Percentiles rank a stretch among this genome's conserved stretches.
phyloP scores from a whole-genome alignment of 1,284 basidiomycete genomes.

The Cryptococcus sp. region DNA sequence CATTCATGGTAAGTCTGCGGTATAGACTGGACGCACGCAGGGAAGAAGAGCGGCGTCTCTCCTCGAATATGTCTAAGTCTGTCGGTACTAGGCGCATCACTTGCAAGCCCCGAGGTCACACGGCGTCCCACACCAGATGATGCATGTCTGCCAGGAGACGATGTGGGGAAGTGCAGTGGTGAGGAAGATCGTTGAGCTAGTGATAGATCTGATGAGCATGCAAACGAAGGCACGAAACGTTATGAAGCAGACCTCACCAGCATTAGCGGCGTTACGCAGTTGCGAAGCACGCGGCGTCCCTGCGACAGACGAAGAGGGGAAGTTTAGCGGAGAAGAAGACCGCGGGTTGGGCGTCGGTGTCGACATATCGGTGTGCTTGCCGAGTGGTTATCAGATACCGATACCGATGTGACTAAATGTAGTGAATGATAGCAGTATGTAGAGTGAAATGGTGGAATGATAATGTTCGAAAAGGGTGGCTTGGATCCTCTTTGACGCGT shows the following conservation, averaged over 20 bases:
- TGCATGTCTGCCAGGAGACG: slow-evolving; percentile 60
- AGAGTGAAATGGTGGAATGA: slow-evolving; percentile 3
- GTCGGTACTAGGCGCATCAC: slow-evolving; percentile 22
- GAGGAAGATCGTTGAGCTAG: slow-evolving; percentile 61
- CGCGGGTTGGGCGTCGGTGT: slow-evolving; percentile 27
- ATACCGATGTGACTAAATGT: no score
- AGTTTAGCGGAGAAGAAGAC: slow-evolving; percentile 45
- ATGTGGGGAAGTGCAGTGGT: slow-evolving; percentile 68
- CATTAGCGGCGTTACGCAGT: slow-evolving; percentile 14
- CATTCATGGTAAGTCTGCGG: slow-evolving; percentile 54
- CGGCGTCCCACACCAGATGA: slow-evolving; percentile 45
- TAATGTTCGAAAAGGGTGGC: slow-evolving; percentile 1
- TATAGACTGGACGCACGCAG: slow-evolving; percentile 35
- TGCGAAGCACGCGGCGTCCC: slow-evolving; percentile 34
- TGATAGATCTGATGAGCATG: neutral
- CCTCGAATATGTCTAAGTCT: slow-evolving; percentile 22
- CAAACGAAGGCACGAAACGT: neutral
- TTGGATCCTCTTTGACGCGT: neutral
- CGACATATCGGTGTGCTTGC: slow-evolving; percentile 27
- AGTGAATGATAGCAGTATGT: slow-evolving; percentile 7
- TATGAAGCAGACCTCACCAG: slow-evolving; percentile 8
- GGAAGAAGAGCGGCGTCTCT: slow-evolving; percentile 53
- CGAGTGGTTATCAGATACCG: neutral
- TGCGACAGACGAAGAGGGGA: slow-evolving; percentile 42
- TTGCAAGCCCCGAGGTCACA: slow-evolving; percentile 11